These are phyloP conservation scores for Tetraselmis chui DNA, from an alignment of 139 green algal genomes.

Conservation along the genomic window DNA sequence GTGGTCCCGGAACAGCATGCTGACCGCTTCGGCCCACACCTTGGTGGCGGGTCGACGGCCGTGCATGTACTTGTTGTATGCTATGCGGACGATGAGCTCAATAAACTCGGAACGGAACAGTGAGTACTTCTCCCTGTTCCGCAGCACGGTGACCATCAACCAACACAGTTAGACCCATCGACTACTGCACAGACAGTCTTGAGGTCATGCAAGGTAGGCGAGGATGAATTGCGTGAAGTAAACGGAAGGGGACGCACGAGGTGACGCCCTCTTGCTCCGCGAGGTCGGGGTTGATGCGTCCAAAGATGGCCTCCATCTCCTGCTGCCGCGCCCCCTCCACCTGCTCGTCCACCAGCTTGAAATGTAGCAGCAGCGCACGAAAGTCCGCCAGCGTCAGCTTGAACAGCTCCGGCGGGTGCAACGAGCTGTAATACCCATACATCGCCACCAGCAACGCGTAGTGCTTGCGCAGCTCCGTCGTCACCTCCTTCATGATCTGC, in stretches of 20 bases:
- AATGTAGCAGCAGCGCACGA: not conserved
- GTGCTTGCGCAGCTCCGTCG: not conserved
- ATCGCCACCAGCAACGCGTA: not conserved
- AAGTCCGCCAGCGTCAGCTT: not conserved
- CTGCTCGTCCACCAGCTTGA: not conserved
- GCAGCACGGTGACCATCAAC: slow-evolving; percentile 1
- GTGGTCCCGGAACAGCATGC: not conserved
- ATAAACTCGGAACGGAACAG: not conserved
- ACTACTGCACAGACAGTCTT: no score
- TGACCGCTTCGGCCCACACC: not conserved
- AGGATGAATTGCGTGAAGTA: no score
- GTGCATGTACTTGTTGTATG: not conserved
- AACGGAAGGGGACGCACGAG: no score
- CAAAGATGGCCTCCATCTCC: not conserved
- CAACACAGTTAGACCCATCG: no score
- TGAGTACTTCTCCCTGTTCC: not conserved
- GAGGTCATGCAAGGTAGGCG: no score
- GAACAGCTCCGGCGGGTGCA: not conserved
- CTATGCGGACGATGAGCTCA: not conserved
- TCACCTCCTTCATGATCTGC: not conserved
- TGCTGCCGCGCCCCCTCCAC: not conserved
- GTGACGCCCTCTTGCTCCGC: not conserved
- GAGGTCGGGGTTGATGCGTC: not conserved
- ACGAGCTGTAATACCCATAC: not conserved
- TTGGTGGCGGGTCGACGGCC: not conserved